Conservation (phyloP, 148 eudicot genomes). For the Bassia scoparia region DNA sequence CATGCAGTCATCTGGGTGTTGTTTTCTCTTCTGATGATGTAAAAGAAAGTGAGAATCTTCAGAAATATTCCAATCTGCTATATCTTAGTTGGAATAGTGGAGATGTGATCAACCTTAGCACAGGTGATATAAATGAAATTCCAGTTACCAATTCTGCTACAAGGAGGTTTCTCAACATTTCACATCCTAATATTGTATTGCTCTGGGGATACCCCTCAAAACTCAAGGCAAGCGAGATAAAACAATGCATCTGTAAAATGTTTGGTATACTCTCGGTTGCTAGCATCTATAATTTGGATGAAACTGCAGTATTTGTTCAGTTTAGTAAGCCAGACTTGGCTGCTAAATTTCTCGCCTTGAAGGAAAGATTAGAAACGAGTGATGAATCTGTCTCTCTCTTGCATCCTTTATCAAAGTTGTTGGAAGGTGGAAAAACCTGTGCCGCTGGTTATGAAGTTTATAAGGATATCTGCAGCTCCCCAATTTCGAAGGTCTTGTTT, state of each 20-base stretch:
- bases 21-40: slow-evolving; percentile 31
- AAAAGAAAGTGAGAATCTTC: slow-evolving; percentile 53
- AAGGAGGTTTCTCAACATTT: slow-evolving; percentile 33
- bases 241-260: slow-evolving; percentile 53
- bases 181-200: slow-evolving; percentile 49
- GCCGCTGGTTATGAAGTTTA: slow-evolving; percentile 75
- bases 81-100: slow-evolving; percentile 85
- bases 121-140: slow-evolving; percentile 48
- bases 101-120: slow-evolving; percentile 65
- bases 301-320: slow-evolving; percentile 76
- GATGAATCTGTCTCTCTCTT: slow-evolving; percentile 60
- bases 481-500: slow-evolving; percentile 57
- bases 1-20: slow-evolving; percentile 61
- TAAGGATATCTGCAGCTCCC: slow-evolving; percentile 66
- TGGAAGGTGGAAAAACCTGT: slow-evolving; percentile 64
- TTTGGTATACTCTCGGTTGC: slow-evolving; percentile 63
- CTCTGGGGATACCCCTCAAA: slow-evolving; percentile 69
- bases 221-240: slow-evolving; percentile 57
- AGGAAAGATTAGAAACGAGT: slow-evolving; percentile 50
- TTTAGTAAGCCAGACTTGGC: slow-evolving; percentile 56
- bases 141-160: slow-evolving; percentile 21
- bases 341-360: slow-evolving; percentile 52
- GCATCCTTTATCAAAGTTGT: slow-evolving; percentile 67
- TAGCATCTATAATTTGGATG: slow-evolving; percentile 60
- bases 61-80: slow-evolving; percentile 58